Evolutionary conservation across 805 yeast species (phyloP).

Genomic region (Metschnikowia peoriensis): DNA sequence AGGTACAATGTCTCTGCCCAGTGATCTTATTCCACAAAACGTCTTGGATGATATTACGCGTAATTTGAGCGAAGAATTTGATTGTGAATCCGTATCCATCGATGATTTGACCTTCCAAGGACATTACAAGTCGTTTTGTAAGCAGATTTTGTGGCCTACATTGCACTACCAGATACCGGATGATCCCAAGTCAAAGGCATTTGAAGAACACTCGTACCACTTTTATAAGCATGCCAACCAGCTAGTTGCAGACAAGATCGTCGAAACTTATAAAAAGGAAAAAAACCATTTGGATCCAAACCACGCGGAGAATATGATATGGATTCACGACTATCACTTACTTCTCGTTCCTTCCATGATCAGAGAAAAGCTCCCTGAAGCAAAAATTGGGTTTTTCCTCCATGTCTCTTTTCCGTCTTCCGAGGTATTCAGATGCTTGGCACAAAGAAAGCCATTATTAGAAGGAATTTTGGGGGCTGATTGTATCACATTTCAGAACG

Average conservation of each 20-base stretch:
- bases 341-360: slow-evolving; percentile 84
- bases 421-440: slow-evolving; percentile 91
- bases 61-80: slow-evolving; percentile 46
- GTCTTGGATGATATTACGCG: slow-evolving; percentile 54
- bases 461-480: slow-evolving; percentile 89
- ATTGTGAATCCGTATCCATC: slow-evolving; percentile 66
- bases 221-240: slow-evolving; percentile 76
- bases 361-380: slow-evolving; percentile 70
- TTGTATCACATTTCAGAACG: slow-evolving; percentile 83
- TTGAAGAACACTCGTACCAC: slow-evolving; percentile 94
- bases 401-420: slow-evolving; percentile 95
- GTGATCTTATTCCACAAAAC: slow-evolving; percentile 67
- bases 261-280: slow-evolving; percentile 52
- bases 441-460: slow-evolving; percentile 74
- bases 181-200: slow-evolving; percentile 88
- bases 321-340: slow-evolving; percentile 95
- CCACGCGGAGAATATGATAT: slow-evolving; percentile 61
- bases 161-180: slow-evolving; percentile 92
- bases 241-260: slow-evolving; percentile 72
- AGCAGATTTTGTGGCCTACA: slow-evolving; percentile 95
- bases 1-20: slow-evolving; percentile 91
- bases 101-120: slow-evolving; percentile 83
- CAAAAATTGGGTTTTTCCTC: slow-evolving; percentile 85
- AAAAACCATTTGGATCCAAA: slow-evolving; percentile 46
- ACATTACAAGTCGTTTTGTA: slow-evolving; percentile 87